phyloP scores from a whole-genome alignment of 225 moss, liverwort and hornwort species.

The Lunularia cruciata region DNA sequence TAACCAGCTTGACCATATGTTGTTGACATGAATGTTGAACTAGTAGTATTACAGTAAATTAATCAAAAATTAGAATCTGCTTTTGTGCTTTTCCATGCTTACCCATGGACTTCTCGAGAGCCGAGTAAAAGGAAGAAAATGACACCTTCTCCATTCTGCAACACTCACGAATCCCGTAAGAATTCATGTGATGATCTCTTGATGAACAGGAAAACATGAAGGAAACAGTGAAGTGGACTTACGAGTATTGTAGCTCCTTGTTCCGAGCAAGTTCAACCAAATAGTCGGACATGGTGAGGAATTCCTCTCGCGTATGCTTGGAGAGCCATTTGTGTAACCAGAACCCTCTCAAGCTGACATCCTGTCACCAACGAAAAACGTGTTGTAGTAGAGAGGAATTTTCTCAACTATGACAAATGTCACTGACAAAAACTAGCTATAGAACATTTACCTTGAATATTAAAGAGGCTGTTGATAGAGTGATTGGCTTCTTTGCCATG shows the following conservation, averaged over 20 bases:
- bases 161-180: conserved; percentile 9
- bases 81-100: conserved; percentile 67
- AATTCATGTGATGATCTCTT: too few species aligned
- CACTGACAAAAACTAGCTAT: conserved; percentile 8
- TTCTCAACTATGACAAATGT: not conserved
- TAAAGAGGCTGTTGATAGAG: conserved; percentile 66
- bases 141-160: conserved; percentile 74
- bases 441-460: conserved; percentile 95
- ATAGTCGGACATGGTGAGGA: conserved; percentile 57
- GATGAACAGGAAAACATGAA: not conserved
- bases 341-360: conserved; percentile 67
- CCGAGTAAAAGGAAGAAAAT: conserved; percentile 59
- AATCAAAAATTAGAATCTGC: conserved; percentile 73
- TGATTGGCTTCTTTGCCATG: conserved; percentile 91
- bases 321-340: conserved; percentile 86
- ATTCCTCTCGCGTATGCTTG: conserved; percentile 53
- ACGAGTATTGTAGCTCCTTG: conserved; percentile 68
- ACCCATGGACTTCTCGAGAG: conserved; percentile 77
- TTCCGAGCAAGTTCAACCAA: conserved; percentile 67
- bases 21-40: too few species aligned
- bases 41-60: too few species aligned
- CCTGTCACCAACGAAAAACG: conserved; percentile 33
- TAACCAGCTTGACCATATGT: too few species aligned
- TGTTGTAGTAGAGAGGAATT: too few species aligned
- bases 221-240: conserved; percentile 42